Percentiles rank a stretch among this genome's conserved stretches.
Conservation (phyloP, 495 filamentous ascomycete genomes). For the Penicillium turbatum region DNA sequence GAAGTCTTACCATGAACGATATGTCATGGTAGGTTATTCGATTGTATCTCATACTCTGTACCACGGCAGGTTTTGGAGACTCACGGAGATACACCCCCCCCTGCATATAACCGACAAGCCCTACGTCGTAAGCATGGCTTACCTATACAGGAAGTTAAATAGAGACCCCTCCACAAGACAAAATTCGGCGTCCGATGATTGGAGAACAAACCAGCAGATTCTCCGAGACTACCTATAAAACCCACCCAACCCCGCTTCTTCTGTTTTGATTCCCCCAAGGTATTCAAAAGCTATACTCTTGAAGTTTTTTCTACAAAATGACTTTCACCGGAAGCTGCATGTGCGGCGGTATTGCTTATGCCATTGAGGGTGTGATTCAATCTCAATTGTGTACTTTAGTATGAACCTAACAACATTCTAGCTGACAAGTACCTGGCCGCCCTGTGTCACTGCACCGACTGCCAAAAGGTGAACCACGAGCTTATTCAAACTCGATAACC, state of each 20-base stretch:
- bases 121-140: too few relatives aligned
- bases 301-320: conserved; percentile 18
- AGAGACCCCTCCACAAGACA: neutral
- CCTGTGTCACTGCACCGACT: conserved; percentile 48
- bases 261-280: conserved; percentile 23
- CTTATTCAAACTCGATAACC: neutral
- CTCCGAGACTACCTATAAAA: neutral
- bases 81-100: too few relatives aligned
- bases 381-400: neutral
- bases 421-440: conserved; percentile 33
- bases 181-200: conserved; percentile 7
- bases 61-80: neutral
- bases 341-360: conserved; percentile 37
- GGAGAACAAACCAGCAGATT: conserved; percentile 6
- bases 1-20: too few relatives aligned
- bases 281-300: conserved; percentile 5
- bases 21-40: neutral
- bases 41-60: neutral
- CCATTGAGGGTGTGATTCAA: conserved; percentile 24
- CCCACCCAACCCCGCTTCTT: neutral
- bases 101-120: too few relatives aligned
- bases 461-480: conserved; percentile 37
- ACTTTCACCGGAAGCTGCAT: conserved; percentile 40
- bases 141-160: too few relatives aligned
- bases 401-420: conserved; percentile 3